These are phyloP conservation scores for Nigrospora oryzae DNA, from an alignment of 2,329 filamentous ascomycete genomes.

Conservation along the genomic window DNA sequence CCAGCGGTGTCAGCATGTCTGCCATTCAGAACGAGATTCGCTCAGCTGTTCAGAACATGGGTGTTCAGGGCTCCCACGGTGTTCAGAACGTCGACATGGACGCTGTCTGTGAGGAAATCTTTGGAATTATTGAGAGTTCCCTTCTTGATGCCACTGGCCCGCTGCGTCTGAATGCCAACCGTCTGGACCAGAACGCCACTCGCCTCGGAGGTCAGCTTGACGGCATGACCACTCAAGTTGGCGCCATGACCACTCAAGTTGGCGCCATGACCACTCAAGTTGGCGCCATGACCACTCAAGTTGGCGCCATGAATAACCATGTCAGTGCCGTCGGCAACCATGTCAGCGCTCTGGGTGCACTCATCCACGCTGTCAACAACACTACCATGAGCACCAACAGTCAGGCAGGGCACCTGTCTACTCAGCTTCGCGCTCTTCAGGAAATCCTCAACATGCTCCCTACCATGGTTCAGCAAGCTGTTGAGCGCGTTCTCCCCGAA, in stretches of 20 bases:
- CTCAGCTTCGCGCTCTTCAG: constrained; percentile 13
- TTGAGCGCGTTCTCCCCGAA: constrained; percentile 7
- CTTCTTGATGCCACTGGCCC: constrained; percentile 9
- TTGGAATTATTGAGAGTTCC: constrained; percentile 12
- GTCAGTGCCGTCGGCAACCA: too few species aligned
- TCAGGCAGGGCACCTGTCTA: constrained; percentile 2
- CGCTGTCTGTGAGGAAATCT: constrained; percentile 12
- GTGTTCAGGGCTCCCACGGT: constrained; percentile 18
- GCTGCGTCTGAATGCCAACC: constrained; percentile 6
- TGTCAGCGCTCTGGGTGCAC: too few species aligned
- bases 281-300: constrained; percentile 14
- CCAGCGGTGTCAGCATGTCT: constrained; percentile 5
- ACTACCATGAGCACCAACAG: too few species aligned
- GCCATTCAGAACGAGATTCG: constrained; percentile 10
- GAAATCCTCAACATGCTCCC: constrained; percentile 14
- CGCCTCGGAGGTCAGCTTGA: background rate
- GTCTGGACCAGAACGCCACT: background rate
- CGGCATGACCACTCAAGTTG: constrained; percentile 14
- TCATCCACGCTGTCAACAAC: too few species aligned
- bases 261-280: constrained; percentile 10
- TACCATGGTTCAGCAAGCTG: constrained; percentile 8
- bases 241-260: constrained; percentile 10
- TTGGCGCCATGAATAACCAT: constrained; percentile 16
- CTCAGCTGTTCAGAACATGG: constrained; percentile 23
- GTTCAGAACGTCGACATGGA: constrained; percentile 9